phyloP scores from a whole-genome alignment of 345 rosid species.

The Carallia pectinifolia region DNA sequence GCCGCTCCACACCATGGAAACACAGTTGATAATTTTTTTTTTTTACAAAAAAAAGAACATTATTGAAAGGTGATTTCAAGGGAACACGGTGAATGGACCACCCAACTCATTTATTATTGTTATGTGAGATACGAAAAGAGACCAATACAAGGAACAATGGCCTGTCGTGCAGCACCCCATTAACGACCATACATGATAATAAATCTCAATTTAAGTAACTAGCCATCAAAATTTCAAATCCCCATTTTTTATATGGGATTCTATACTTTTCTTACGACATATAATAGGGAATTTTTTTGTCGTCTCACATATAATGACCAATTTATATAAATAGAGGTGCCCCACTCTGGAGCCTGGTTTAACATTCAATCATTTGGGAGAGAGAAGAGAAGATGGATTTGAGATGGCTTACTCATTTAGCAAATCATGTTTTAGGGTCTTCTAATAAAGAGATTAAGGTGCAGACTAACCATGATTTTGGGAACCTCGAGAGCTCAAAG shows the following conservation, averaged over 20 bases:
- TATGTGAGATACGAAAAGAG: constrained; percentile 10
- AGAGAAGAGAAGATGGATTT: constrained; percentile 23
- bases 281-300: no score
- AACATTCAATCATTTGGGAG: background rate
- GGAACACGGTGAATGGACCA: background rate
- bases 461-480: background rate
- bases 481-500: constrained; percentile 18
- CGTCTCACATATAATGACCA: no score
- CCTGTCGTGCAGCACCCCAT: background rate
- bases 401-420: constrained; percentile 51
- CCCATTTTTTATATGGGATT: no score
- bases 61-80: no score
- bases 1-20: constrained; percentile 12
- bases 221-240: no score
- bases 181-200: no score
- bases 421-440: constrained; percentile 35
- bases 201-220: no score
- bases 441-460: constrained; percentile 8
- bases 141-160: constrained; percentile 3
- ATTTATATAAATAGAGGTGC: background rate
- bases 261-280: no score
- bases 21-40: background rate
- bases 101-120: constrained; percentile 22
- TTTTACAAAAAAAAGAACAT: no score
- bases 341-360: background rate